phyloP scores from a whole-genome alignment of 2,329 filamentous ascomycete genomes.

The Colletotrichum sp. region DNA sequence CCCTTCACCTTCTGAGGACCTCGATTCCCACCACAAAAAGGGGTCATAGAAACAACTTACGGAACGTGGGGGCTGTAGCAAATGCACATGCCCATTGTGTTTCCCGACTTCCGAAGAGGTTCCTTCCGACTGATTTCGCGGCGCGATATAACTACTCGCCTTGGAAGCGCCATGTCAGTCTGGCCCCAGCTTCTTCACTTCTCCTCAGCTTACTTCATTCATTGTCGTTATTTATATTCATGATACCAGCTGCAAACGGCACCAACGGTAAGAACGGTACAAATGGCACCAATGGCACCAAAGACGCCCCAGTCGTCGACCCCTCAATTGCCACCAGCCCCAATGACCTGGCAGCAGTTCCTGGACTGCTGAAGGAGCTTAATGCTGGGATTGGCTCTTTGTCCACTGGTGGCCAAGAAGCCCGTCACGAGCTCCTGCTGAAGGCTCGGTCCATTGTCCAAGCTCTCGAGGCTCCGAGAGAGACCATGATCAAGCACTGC shows the following conservation, averaged over 20 bases:
- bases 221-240: not conserved
- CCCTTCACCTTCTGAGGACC: not conserved
- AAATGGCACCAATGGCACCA: not conserved
- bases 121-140: not conserved
- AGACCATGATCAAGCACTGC: constrained; percentile 50
- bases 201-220: not conserved
- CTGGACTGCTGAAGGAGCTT: constrained; percentile 14
- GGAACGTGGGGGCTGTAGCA: not conserved
- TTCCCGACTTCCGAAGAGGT: not conserved
- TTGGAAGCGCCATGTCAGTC: not conserved
- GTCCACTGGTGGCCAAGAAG: not conserved
- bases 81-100: not conserved
- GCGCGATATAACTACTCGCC: not conserved
- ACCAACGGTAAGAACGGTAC: not conserved
- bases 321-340: constrained; percentile 19
- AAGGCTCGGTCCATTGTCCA: constrained; percentile 35
- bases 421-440: constrained; percentile 33
- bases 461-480: constrained; percentile 49
- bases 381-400: not conserved
- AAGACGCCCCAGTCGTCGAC: not conserved
- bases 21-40: not conserved
- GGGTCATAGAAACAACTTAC: not conserved
- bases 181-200: not conserved
- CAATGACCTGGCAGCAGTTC: constrained; percentile 19
- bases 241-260: not conserved